Percentiles rank a stretch among this genome's conserved stretches.
phyloP scores from a whole-genome alignment of 495 filamentous ascomycete species.

The Penicillium ochrochloron region DNA sequence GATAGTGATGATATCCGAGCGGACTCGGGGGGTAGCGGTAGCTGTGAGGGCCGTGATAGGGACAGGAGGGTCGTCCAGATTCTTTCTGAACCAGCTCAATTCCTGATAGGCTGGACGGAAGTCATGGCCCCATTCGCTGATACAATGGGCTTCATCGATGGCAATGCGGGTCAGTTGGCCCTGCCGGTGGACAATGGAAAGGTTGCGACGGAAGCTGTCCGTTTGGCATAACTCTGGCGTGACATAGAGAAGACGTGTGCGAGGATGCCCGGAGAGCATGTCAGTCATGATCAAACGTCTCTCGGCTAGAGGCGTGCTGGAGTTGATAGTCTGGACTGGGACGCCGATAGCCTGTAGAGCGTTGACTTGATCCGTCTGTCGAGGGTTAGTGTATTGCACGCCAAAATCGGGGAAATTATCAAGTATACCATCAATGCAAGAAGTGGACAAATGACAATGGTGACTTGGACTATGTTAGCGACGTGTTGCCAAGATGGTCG shows the following conservation, averaged over 20 bases:
- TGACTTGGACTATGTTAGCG: constrained; percentile 57
- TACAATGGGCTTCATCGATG: constrained; percentile 95
- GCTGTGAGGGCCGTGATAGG: constrained; percentile 92
- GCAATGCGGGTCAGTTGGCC: constrained; percentile 82
- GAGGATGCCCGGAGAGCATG: constrained; percentile 84
- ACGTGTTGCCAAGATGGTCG: background rate
- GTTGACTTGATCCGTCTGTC: constrained; percentile 88
- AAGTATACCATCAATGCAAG: constrained; percentile 82
- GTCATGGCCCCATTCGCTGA: constrained; percentile 98
- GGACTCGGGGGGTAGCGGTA: constrained; percentile 80
- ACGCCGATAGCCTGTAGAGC: constrained; percentile 75
- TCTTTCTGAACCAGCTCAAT: constrained; percentile 83
- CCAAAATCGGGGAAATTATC: background rate
- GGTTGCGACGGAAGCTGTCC: constrained; percentile 73
- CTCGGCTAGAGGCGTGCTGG: constrained; percentile 67
- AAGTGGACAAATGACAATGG: constrained; percentile 88
- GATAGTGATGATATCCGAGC: constrained; percentile 76
- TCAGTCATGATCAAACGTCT: constrained; percentile 74
- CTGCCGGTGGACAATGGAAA: constrained; percentile 77
- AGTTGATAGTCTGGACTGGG: constrained; percentile 84
- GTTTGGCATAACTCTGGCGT: constrained; percentile 87
- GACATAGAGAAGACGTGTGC: constrained; percentile 84
- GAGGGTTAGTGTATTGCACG: constrained; percentile 1
- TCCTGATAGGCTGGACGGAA: constrained; percentile 91
- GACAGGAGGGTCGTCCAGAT: constrained; percentile 75